Evolutionary conservation across 2,329 filamentous ascomycete species (phyloP), one percentile per base, ranked within the genome.

Genomic region (Xylaria sp.): DNA sequence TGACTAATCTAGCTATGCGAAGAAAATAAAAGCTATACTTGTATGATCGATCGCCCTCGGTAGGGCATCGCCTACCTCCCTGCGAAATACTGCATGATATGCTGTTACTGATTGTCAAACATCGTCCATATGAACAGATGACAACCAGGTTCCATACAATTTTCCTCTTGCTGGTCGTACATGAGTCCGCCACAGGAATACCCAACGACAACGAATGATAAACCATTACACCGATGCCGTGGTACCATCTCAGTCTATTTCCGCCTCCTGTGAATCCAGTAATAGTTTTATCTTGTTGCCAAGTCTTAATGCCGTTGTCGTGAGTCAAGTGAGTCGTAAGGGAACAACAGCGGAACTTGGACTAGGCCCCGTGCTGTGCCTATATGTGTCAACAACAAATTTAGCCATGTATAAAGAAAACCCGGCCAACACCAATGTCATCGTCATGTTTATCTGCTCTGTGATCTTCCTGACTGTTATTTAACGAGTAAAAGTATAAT

Each of bases 191-290:
- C 49, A 9, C 57, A 23, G 16, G 16, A 57, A 54, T 63, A 61
- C 42, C 64, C 60, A 66, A 64, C 57, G 44, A 57, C 57, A 48
- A 57, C 57, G 55, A 56, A 59, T 52, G 39, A 56, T 63, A 58
- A 57, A 54, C 67, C 68, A 69, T 70, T 69, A 71, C 69, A 68
- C 65, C 65, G 59, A 67, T 70, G 65, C 65, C 65, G 69, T 69
- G 67, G 63, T 65, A 63, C 65, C 59, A 62, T 64, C 58, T 63
- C 64, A 66, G 67, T 72, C 71, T 72, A 72, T 72, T 61, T 66
- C 61, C 60, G 60, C 66, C 66, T 70, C 65, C 65, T 61, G 63
- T 61, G 63, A 67, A 60, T 63, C 64, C 57, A 66, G 64, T 66
- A 66, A 58, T 65, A 65, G 56, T 71, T 70, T 70, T 71, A 64